These are phyloP conservation scores for Lanmaoa pseudosensibilis DNA, from an alignment of 768 basidiomycete genomes.

Conservation along the genomic window DNA sequence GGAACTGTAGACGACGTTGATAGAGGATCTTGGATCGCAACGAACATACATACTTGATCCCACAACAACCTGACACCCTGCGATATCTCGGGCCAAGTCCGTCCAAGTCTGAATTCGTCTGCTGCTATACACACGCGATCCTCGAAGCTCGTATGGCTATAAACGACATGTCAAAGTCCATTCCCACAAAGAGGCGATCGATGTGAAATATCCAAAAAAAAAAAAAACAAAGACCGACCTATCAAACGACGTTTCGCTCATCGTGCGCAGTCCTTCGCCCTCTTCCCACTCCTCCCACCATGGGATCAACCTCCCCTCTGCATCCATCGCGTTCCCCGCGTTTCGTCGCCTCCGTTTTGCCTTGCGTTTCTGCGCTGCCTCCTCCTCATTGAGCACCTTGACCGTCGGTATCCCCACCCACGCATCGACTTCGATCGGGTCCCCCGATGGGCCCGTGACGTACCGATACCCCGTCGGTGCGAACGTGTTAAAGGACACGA, in stretches of 20 bases:
- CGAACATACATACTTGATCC: conserved; percentile 27
- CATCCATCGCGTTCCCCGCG: conserved; percentile 25
- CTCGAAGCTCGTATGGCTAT: conserved; percentile 12
- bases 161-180: not conserved
- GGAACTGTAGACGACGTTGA: conserved; percentile 25
- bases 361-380: conserved; percentile 19
- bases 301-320: conserved; percentile 22
- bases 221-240: conserved; percentile 23
- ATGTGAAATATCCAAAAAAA: too few relatives aligned
- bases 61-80: conserved; percentile 30
- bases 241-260: conserved; percentile 18
- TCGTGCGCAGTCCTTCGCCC: conserved; percentile 22
- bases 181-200: not conserved
- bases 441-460: conserved; percentile 5
- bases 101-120: conserved; percentile 34
- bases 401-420: conserved; percentile 24
- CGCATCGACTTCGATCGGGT: conserved; percentile 28
- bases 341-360: conserved; percentile 9
- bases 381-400: conserved; percentile 27
- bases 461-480: conserved; percentile 24
- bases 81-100: conserved; percentile 32
- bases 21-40: not conserved
- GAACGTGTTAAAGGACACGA: conserved; percentile 47
- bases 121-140: conserved; percentile 30
- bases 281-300: conserved; percentile 38